A percentile compares a stretch with the other conserved stretches of the same genome.
phyloP scores from a whole-genome alignment of 805 yeast genomes.

The Maudiozyma serrabonitensis region DNA sequence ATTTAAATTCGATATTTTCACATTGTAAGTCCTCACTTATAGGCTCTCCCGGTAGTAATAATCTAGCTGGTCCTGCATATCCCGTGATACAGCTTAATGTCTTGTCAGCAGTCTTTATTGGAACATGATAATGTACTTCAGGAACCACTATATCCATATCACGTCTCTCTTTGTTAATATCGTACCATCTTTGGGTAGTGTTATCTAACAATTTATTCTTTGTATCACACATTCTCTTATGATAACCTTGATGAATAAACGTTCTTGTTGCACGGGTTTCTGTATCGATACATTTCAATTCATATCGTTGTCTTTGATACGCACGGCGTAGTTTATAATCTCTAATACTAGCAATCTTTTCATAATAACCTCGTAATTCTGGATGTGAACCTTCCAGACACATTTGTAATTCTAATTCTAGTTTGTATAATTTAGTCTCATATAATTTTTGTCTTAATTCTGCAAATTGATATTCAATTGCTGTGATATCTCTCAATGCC shows the following conservation, averaged over 20 bases:
- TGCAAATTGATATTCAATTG: constrained; percentile 82
- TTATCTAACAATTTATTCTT: constrained; percentile 55
- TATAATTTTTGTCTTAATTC: constrained; percentile 72
- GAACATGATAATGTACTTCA: constrained; percentile 42
- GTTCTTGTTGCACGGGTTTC: constrained; percentile 76
- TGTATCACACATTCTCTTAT: constrained; percentile 56
- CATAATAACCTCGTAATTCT: constrained; percentile 63
- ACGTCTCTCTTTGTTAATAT: constrained; percentile 79
- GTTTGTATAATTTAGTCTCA: constrained; percentile 67
- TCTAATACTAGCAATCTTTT: constrained; percentile 61
- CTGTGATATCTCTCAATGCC: constrained; percentile 53
- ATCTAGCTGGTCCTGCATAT: constrained; percentile 30
- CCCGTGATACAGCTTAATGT: constrained; percentile 31
- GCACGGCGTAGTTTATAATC: constrained; percentile 55
- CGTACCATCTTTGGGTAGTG: constrained; percentile 85
- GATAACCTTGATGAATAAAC: constrained; percentile 73
- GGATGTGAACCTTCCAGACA: constrained; percentile 90
- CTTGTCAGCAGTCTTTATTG: constrained; percentile 25
- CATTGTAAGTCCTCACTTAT: constrained; percentile 28
- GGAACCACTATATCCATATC: constrained; percentile 50
- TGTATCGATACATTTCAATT: constrained; percentile 62
- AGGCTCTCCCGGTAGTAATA: constrained; percentile 24
- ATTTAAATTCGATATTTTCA: constrained; percentile 37
- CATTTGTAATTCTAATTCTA: constrained; percentile 76
- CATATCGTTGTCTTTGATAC: constrained; percentile 46